Conservation (phyloP, 352 stramenopile genomes). For the Paralagenidium karlingii region DNA sequence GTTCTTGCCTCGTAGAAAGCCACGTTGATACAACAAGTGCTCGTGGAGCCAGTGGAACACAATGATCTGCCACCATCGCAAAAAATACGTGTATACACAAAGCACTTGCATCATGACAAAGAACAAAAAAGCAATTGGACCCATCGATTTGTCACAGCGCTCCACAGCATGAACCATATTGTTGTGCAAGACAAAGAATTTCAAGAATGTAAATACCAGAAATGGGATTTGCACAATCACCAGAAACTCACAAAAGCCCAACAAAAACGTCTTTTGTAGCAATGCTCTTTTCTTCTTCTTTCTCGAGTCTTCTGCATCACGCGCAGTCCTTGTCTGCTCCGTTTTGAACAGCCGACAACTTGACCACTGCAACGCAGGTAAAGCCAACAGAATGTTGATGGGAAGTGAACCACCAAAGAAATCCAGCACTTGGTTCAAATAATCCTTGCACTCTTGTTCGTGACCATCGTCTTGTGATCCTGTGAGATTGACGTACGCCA, state of each 20-base stretch:
- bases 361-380: slow-evolving; percentile 47
- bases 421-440: slow-evolving; percentile 51
- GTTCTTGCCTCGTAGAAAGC: slow-evolving; percentile 35
- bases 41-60: slow-evolving; percentile 71
- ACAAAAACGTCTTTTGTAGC: slow-evolving; percentile 67
- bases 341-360: slow-evolving; percentile 41
- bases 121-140: slow-evolving; percentile 20
- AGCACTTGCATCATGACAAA: slow-evolving; percentile 35
- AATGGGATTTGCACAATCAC: slow-evolving; percentile 70
- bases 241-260: slow-evolving; percentile 55
- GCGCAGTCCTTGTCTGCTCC: too few species aligned
- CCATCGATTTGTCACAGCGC: slow-evolving; percentile 12
- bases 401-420: slow-evolving; percentile 49
- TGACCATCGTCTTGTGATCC: slow-evolving; percentile 8
- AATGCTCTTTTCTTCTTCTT: slow-evolving; percentile 8
- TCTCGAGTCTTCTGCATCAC: slow-evolving; percentile 7
- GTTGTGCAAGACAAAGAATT: slow-evolving; percentile 8
- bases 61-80: slow-evolving; percentile 68
- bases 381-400: slow-evolving; percentile 47
- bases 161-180: slow-evolving; percentile 17
- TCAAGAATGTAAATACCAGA: slow-evolving; percentile 13
- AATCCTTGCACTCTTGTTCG: too few species aligned
- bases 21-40: slow-evolving; percentile 64
- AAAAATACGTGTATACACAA: slow-evolving; percentile 33
- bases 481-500: too few species aligned